phyloP scores from a whole-genome alignment of 2,329 filamentous ascomycete genomes.

The Metarhizium anisopliae region DNA sequence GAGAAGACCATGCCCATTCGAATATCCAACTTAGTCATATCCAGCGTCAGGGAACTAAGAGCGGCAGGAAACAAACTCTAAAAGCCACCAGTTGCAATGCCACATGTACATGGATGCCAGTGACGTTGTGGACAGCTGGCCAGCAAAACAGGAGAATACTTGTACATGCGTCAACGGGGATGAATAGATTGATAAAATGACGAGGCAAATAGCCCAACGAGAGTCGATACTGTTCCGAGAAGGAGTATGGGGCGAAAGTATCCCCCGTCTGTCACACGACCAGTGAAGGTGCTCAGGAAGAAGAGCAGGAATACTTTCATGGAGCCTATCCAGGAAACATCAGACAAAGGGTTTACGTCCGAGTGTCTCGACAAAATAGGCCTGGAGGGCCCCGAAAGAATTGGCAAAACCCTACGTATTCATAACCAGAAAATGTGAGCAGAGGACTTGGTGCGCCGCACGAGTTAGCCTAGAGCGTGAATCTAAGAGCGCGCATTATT shows the following conservation, averaged over 20 bases:
- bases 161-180: conserved; percentile 37
- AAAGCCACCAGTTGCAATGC: conserved; percentile 52
- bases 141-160: conserved; percentile 40
- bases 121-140: conserved; percentile 35
- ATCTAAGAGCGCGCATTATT: too few species aligned
- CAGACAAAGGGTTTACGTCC: conserved; percentile 20
- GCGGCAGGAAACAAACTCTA: conserved; percentile 56
- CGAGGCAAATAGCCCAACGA: conserved; percentile 35
- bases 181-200: conserved; percentile 43
- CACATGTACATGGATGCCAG: conserved; percentile 48
- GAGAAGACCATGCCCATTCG: conserved; percentile 53
- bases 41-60: conserved; percentile 34
- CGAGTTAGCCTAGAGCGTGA: too few species aligned
- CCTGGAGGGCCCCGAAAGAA: conserved; percentile 27
- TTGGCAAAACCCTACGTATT: too few species aligned
- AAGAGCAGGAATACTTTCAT: conserved; percentile 34
- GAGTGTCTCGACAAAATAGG: conserved; percentile 26
- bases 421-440: too few species aligned
- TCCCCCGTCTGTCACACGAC: conserved; percentile 31
- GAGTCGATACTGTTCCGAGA: conserved; percentile 33
- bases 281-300: conserved; percentile 29
- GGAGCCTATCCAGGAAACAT: conserved; percentile 42
- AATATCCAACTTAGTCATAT: conserved; percentile 43
- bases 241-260: too few species aligned
- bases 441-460: too few species aligned